Percentiles rank a stretch among this genome's conserved stretches.
These are phyloP conservation scores for Solanum boliviense DNA, from an alignment of 257 asterid species.

Conservation along the genomic window DNA sequence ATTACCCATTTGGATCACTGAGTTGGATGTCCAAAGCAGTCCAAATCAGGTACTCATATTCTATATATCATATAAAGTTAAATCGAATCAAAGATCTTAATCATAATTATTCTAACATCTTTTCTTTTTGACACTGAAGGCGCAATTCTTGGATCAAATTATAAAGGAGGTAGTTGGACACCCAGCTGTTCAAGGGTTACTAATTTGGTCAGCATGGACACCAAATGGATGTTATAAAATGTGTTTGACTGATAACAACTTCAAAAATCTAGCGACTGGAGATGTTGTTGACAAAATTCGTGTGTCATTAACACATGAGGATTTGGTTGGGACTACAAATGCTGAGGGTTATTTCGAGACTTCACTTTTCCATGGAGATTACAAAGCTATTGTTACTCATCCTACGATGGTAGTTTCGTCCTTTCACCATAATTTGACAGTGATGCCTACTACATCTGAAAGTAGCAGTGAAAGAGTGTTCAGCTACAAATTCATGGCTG, in stretches of 20 bases:
- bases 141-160: constrained; percentile 26
- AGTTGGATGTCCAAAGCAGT: constrained; percentile 36
- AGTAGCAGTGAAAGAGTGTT: not conserved
- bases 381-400: constrained; percentile 24
- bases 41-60: constrained; percentile 27
- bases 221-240: constrained; percentile 44
- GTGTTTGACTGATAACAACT: constrained; percentile 55
- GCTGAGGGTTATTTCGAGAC: constrained; percentile 26
- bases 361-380: constrained; percentile 43
- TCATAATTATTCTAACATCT: not conserved
- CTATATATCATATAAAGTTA: not conserved
- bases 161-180: constrained; percentile 38
- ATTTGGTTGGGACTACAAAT: constrained; percentile 17
- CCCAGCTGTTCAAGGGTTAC: constrained; percentile 21
- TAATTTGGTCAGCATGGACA: constrained; percentile 44
- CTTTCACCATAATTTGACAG: not conserved
- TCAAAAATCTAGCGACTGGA: constrained; percentile 42
- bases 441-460: not conserved
- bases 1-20: constrained; percentile 67
- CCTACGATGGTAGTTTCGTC: not conserved
- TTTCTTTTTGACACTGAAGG: constrained; percentile 10
- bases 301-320: not conserved
- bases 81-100: not conserved
- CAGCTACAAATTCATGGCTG: not conserved
- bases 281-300: constrained; percentile 33